These are phyloP conservation scores for Aureobasidium zeae DNA, from an alignment of 2,329 filamentous ascomycete species.

Conservation along the genomic window DNA sequence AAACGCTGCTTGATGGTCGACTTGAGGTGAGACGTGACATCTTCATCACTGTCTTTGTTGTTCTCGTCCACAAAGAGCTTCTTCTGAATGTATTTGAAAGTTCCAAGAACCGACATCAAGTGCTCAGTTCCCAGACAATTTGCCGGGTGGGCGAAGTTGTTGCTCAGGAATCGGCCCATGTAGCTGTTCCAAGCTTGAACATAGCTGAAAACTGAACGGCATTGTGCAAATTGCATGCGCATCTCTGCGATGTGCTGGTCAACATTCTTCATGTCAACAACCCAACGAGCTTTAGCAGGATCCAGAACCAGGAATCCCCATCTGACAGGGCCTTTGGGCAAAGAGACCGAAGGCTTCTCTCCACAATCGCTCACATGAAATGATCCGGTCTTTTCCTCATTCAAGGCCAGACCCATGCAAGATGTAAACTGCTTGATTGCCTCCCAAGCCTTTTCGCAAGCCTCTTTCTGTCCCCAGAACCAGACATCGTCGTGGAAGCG, in stretches of 20 bases:
- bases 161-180: constrained; percentile 43
- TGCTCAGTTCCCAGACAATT: constrained; percentile 46
- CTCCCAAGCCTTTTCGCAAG: constrained; percentile 50
- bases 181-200: constrained; percentile 50
- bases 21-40: constrained; percentile 33
- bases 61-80: constrained; percentile 32
- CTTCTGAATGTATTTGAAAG: constrained; percentile 42
- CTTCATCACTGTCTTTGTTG: constrained; percentile 18
- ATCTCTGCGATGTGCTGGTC: constrained; percentile 52
- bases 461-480: constrained; percentile 52
- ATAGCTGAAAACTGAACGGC: constrained; percentile 49
- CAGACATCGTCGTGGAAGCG: constrained; percentile 58
- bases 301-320: constrained; percentile 54
- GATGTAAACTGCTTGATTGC: constrained; percentile 46
- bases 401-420: constrained; percentile 50
- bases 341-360: constrained; percentile 22
- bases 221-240: constrained; percentile 46
- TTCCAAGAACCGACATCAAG: constrained; percentile 44
- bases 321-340: constrained; percentile 46
- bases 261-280: constrained; percentile 51
- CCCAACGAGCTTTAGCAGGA: constrained; percentile 43
- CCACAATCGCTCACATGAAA: constrained; percentile 30
- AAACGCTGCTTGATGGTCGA: constrained; percentile 46
- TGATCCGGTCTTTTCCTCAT: constrained; percentile 49
- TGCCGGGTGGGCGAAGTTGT: constrained; percentile 45